Evolutionary conservation across 108 stramenopile species (phyloP).

Genomic region (Skeletonema potamos): DNA sequence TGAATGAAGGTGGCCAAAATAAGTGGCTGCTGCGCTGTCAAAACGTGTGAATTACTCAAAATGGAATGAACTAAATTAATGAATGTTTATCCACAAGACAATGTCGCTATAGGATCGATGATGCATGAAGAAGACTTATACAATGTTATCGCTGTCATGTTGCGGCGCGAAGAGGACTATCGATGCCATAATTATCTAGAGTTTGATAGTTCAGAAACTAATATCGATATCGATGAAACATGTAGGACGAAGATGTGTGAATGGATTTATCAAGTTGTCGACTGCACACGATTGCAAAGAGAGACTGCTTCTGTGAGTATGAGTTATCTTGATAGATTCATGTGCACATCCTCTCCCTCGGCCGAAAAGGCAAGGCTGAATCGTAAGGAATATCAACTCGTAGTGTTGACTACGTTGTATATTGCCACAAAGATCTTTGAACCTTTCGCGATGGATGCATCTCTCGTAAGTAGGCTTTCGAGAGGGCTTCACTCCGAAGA

Average conservation of each 20-base stretch:
- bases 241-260: slow-evolving; percentile 69
- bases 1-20: too few relatives aligned
- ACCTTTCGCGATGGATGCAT: slow-evolving; percentile 74
- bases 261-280: slow-evolving; percentile 66
- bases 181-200: slow-evolving; percentile 26
- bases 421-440: slow-evolving; percentile 66
- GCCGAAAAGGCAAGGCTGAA: slow-evolving; percentile 33
- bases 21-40: not conserved
- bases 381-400: slow-evolving; percentile 62
- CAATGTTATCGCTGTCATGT: not conserved
- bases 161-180: slow-evolving; percentile 21
- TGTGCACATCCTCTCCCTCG: slow-evolving; percentile 31
- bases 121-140: not conserved
- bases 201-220: not conserved
- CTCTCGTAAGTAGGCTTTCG: slow-evolving; percentile 66
- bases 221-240: slow-evolving; percentile 20
- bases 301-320: slow-evolving; percentile 69
- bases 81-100: not conserved
- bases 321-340: slow-evolving; percentile 65
- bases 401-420: slow-evolving; percentile 60
- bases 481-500: slow-evolving; percentile 68
- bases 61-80: not conserved
- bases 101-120: not conserved
- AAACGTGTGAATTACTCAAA: not conserved
- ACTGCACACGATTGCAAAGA: slow-evolving; percentile 51